Conservation (phyloP, 306 rosid species). For the Carpinus viminea region DNA sequence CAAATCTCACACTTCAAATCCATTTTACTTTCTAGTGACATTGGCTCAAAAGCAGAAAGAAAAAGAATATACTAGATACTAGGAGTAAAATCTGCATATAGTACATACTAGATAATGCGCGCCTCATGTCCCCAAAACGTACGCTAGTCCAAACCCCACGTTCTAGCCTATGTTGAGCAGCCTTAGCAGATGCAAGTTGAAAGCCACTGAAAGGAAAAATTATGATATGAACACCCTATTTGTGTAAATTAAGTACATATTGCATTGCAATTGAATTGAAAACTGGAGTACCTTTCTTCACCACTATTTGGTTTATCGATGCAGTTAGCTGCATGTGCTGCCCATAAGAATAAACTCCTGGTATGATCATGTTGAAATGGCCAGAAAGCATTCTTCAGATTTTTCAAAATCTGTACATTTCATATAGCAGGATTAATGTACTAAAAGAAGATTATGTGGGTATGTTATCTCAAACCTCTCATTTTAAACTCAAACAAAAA, state of each 20-base stretch:
- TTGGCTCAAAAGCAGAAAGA: conserved; percentile 15
- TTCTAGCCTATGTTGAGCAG: conserved; percentile 85
- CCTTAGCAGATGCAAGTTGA: conserved; percentile 89
- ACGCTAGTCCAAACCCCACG: conserved; percentile 95
- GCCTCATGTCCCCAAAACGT: conserved; percentile 91
- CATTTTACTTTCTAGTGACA: conserved; percentile 9
- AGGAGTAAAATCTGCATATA: conserved; percentile 9
- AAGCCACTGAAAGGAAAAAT: conserved; percentile 61
- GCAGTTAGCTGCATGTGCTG: conserved; percentile 83
- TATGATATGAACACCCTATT: not conserved
- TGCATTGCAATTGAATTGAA: conserved; percentile 5
- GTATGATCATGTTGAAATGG: conserved; percentile 75
- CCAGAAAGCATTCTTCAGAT: conserved; percentile 87
- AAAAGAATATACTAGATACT: not conserved
- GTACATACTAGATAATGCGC: conserved; percentile 73
- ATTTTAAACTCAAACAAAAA: not conserved
- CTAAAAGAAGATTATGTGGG: conserved; percentile 8
- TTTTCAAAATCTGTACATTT: conserved; percentile 63
- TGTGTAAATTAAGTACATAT: conserved; percentile 1
- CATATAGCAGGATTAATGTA: conserved; percentile 7
- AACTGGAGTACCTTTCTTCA: conserved; percentile 66
- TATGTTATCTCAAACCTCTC: conserved; percentile 5
- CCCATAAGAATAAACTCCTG: conserved; percentile 75
- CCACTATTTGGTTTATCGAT: conserved; percentile 49
- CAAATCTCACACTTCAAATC: not conserved